phyloP scores from a whole-genome alignment of 179 eudicot species.

The Beta lomatogona region DNA sequence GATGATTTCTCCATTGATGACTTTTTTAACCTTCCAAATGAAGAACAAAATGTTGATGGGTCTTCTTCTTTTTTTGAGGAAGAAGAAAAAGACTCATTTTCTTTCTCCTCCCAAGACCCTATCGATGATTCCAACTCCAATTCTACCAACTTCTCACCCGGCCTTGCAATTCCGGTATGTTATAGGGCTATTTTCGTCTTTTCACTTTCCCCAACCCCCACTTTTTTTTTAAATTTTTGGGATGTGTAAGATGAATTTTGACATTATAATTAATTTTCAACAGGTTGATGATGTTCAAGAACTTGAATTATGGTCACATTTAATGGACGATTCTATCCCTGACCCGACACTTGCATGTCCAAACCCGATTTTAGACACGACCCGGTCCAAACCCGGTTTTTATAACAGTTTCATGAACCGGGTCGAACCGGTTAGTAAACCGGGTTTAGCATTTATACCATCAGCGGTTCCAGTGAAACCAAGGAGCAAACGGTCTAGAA shows the following conservation, averaged over 20 bases:
- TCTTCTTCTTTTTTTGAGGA: conserved; percentile 25
- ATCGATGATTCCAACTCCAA: conserved; percentile 37
- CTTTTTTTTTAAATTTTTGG: neutral
- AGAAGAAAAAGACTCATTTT: conserved; percentile 33
- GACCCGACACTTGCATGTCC: conserved; percentile 57
- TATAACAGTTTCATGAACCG: conserved; percentile 25
- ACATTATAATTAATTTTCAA: too few species aligned
- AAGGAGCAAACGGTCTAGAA: conserved; percentile 55
- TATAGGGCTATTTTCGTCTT: neutral
- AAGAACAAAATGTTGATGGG: conserved; percentile 21
- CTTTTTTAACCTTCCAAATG: conserved; percentile 68
- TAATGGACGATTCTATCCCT: conserved; percentile 78
- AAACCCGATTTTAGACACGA: conserved; percentile 12
- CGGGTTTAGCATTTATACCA: conserved; percentile 33
- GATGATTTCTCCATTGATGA: conserved; percentile 86
- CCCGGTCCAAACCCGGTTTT: conserved; percentile 30
- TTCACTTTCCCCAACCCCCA: neutral
- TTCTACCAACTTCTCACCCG: conserved; percentile 33
- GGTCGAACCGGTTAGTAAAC: conserved; percentile 37
- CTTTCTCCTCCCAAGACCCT: conserved; percentile 15
- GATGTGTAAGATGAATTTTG: neutral
- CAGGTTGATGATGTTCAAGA: conserved; percentile 79
- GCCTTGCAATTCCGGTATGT: conserved; percentile 67
- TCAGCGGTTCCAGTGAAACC: conserved; percentile 57
- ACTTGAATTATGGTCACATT: conserved; percentile 80